Percentiles rank a stretch among this genome's conserved stretches.
Evolutionary conservation across 2,329 filamentous ascomycete genomes (phyloP).

Genomic region (Neonectria hederae): DNA sequence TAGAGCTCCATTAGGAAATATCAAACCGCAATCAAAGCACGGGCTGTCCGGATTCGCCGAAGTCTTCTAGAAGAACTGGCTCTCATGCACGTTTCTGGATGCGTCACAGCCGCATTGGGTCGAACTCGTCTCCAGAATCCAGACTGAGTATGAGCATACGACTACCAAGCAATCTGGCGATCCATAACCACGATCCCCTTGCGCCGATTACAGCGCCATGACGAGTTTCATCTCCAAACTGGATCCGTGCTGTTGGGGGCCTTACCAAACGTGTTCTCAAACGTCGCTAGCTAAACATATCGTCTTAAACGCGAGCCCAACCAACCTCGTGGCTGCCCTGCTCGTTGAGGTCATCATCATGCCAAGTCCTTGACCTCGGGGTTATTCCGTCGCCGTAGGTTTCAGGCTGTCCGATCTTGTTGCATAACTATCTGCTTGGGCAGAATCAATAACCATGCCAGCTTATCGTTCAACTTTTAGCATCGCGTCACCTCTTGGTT

Average conservation of each 20-base stretch:
- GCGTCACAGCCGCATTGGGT: background rate
- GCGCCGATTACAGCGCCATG: background rate
- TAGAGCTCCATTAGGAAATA: constrained; percentile 1
- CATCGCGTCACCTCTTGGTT: background rate
- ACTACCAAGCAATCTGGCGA: background rate
- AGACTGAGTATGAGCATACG: background rate
- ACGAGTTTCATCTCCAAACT: background rate
- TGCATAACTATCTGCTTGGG: background rate
- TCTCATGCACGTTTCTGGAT: background rate
- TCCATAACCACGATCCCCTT: background rate
- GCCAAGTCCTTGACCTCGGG: background rate
- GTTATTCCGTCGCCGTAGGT: background rate
- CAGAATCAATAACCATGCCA: background rate
- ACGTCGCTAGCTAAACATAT: background rate
- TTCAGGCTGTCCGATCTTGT: background rate
- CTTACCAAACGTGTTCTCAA: background rate
- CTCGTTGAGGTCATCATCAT: constrained; percentile 3
- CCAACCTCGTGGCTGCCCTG: constrained; percentile 7
- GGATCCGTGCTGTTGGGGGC: constrained; percentile 13
- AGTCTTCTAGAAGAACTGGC: constrained; percentile 28
- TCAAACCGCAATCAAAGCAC: constrained; percentile 23
- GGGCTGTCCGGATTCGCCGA: constrained; percentile 32
- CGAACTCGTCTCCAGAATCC: background rate
- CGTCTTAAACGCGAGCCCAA: constrained; percentile 1
- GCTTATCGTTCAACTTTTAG: background rate